Evolutionary conservation across 768 basidiomycete species (phyloP).

Genomic region (Boletus vermiculosoides): DNA sequence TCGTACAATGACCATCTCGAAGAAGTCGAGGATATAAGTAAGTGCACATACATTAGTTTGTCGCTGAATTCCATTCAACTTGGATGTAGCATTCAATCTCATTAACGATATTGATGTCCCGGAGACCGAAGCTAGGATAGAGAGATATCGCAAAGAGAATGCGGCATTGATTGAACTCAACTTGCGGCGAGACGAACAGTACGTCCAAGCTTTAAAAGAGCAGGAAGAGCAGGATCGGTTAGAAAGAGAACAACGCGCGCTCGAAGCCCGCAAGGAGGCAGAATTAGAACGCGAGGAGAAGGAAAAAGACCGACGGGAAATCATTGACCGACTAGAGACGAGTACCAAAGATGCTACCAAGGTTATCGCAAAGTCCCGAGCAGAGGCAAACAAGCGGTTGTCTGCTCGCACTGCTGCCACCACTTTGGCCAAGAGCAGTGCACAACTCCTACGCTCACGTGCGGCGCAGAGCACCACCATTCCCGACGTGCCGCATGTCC

Average conservation of each 20-base stretch:
- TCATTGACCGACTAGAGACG: conserved; percentile 80
- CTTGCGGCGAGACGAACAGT: conserved; percentile 75
- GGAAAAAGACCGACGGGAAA: conserved; percentile 66
- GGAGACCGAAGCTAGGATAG: conserved; percentile 82
- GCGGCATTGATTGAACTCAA: conserved; percentile 82
- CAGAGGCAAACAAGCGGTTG: conserved; percentile 60
- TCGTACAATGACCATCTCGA: conserved; percentile 96
- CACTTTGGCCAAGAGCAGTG: conserved; percentile 44
- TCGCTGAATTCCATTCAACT: not conserved
- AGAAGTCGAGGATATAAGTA: conserved; percentile 89
- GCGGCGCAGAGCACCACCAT: conserved; percentile 64
- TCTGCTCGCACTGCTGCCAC: conserved; percentile 50
- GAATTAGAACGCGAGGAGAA: conserved; percentile 76
- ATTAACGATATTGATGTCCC: conserved; percentile 83
- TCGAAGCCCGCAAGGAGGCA: conserved; percentile 62
- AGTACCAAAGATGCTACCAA: conserved; percentile 69
- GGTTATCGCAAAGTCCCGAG: conserved; percentile 67
- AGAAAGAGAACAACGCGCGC: conserved; percentile 67
- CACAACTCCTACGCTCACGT: conserved; percentile 56
- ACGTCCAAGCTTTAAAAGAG: conserved; percentile 66
- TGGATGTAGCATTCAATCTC: conserved; percentile 80
- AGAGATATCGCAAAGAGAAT: conserved; percentile 76
- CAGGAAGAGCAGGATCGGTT: conserved; percentile 78
- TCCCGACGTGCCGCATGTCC: conserved; percentile 78
- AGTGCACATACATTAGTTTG: conserved; percentile 20